Evolutionary conservation across 2,329 filamentous ascomycete genomes (phyloP).

Genomic region (Ceratocystis variospora): DNA sequence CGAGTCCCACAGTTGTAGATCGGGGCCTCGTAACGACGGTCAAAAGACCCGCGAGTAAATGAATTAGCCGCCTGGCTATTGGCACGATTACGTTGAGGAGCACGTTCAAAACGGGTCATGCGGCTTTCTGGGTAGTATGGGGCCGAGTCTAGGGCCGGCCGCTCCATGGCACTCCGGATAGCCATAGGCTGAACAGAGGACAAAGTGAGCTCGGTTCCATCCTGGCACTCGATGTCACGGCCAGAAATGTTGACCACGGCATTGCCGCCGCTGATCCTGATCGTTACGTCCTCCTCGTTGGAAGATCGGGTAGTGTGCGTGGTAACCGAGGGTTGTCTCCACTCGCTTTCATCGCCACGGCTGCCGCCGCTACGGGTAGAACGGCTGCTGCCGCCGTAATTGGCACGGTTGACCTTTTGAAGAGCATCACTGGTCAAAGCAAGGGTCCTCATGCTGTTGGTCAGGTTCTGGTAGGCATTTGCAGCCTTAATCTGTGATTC

Average conservation of each 20-base stretch:
- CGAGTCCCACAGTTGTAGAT: conserved; percentile 9
- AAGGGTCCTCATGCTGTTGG: conserved; percentile 14
- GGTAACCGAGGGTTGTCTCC: conserved; percentile 42
- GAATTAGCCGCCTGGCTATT: conserved; percentile 37
- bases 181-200: conserved; percentile 27
- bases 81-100: conserved; percentile 34
- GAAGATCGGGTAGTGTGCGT: conserved; percentile 45
- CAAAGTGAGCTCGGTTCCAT: conserved; percentile 48
- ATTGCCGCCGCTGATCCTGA: conserved; percentile 43
- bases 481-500: conserved; percentile 32
- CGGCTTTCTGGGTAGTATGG: conserved; percentile 35
- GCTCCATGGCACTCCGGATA: conserved; percentile 36
- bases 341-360: conserved; percentile 47
- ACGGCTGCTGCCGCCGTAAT: conserved; percentile 37
- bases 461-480: conserved; percentile 28
- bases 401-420: conserved; percentile 35
- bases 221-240: conserved; percentile 43
- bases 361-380: conserved; percentile 46
- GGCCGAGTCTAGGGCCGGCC: conserved; percentile 31
- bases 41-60: conserved; percentile 25
- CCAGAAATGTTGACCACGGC: conserved; percentile 43
- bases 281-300: conserved; percentile 44
- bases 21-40: conserved; percentile 17
- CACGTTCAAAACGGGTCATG: conserved; percentile 32
- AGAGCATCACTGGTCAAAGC: conserved; percentile 39